Evolutionary conservation across 768 basidiomycete genomes (phyloP).

Genomic region (Mycena maculata): DNA sequence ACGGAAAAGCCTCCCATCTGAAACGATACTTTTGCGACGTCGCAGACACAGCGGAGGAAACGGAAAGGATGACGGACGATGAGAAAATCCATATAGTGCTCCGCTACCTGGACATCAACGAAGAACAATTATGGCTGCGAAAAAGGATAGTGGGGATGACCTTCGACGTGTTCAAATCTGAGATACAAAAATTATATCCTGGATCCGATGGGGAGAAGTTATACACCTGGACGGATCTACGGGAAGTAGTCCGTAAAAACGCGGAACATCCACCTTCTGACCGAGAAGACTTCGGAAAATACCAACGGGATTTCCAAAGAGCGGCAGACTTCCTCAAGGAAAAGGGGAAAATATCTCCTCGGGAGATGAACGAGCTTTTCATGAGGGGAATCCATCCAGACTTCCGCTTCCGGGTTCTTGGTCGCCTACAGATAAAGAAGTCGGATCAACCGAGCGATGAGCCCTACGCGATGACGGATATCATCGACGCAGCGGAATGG

Average conservation of each 20-base stretch:
- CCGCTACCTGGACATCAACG: not conserved
- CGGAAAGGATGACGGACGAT: not conserved
- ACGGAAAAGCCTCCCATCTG: not conserved
- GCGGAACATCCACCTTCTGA: not conserved
- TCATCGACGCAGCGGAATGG: not conserved
- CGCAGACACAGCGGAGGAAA: not conserved
- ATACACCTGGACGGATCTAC: not conserved
- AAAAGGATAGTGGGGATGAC: not conserved
- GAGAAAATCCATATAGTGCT: not conserved
- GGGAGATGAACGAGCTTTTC: not conserved
- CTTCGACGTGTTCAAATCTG: not conserved
- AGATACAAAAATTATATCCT: not conserved
- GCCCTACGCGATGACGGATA: not conserved
- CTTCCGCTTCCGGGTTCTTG: conserved; percentile 1
- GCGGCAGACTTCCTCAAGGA: not conserved
- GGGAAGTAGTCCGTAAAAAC: not conserved
- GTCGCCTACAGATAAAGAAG: not conserved
- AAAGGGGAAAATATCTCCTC: not conserved
- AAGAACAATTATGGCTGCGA: not conserved
- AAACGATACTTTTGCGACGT: not conserved
- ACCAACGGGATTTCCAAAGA: not conserved
- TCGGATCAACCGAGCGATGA: not conserved
- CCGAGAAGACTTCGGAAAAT: not conserved
- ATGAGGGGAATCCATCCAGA: not conserved
- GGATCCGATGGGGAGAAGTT: not conserved